Conservation (phyloP, 192 early-diverging fungal species). For the Allomyces macrogynus region DNA sequence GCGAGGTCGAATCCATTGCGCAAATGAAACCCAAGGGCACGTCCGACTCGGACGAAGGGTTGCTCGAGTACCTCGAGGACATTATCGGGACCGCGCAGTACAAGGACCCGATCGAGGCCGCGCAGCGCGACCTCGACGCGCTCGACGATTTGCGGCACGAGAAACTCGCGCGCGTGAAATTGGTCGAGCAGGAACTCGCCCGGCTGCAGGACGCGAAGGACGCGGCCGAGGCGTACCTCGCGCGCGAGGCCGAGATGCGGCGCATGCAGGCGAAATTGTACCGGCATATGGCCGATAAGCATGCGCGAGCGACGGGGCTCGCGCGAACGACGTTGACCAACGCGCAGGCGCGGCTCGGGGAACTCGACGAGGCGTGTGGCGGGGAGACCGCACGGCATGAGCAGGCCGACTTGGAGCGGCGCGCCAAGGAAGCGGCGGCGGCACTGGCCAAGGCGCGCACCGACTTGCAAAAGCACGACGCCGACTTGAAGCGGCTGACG, state of each 20-base stretch:
- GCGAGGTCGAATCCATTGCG: conserved; percentile 96
- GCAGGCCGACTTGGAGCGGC: too few relatives aligned
- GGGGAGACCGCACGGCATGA: too few relatives aligned
- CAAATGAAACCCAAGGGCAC: conserved; percentile 92
- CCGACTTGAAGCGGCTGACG: too few relatives aligned
- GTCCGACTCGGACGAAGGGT: conserved; percentile 78
- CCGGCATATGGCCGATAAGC: too few relatives aligned
- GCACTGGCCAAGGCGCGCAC: too few relatives aligned
- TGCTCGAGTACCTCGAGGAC: conserved; percentile 95
- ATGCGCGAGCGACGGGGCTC: too few relatives aligned
- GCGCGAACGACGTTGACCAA: too few relatives aligned
- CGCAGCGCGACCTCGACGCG: conserved; percentile 42
- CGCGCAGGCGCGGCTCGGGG: too few relatives aligned
- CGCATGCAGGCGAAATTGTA: not conserved
- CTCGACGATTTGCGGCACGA: conserved; percentile 58
- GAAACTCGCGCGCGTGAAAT: conserved; percentile 62
- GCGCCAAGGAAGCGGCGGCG: too few relatives aligned
- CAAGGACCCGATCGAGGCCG: conserved; percentile 64
- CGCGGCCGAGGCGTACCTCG: not conserved
- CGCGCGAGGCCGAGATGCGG: not conserved
- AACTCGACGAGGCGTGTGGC: too few relatives aligned
- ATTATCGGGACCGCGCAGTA: conserved; percentile 88
- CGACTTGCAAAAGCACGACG: too few relatives aligned
- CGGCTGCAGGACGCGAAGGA: conserved; percentile 34
- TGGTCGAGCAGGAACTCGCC: conserved; percentile 72